Evolutionary conservation across 164 flowering plant species (phyloP).

Genomic region (Tinospora cordifolia): DNA sequence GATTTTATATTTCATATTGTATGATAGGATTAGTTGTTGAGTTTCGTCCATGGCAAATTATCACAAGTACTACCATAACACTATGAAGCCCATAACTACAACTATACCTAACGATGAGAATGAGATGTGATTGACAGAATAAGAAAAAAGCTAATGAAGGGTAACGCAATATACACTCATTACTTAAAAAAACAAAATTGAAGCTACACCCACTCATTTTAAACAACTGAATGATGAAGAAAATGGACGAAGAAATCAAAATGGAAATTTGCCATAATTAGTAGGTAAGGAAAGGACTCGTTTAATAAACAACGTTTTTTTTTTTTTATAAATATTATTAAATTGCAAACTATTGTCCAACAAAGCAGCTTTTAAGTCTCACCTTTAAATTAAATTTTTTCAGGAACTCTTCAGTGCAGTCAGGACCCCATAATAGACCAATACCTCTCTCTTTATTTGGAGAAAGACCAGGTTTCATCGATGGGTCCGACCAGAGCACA

Average conservation of each 20-base stretch:
- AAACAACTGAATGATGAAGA: neutral
- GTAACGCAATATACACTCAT: too few relatives aligned
- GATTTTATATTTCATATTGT: too few relatives aligned
- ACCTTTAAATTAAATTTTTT: conserved; percentile 72
- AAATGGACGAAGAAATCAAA: neutral
- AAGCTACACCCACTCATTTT: neutral
- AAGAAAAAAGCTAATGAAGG: neutral
- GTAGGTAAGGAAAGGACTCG: neutral
- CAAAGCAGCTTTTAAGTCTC: conserved; percentile 1
- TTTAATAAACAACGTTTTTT: neutral
- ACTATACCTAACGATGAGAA: too few relatives aligned
- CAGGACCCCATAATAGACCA: conserved; percentile 96
- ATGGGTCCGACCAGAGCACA: conserved; percentile 96
- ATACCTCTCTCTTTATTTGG: conserved; percentile 92
- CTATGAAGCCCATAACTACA: too few relatives aligned
- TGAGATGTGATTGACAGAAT: neutral
- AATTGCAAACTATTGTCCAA: neutral
- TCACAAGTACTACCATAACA: too few relatives aligned
- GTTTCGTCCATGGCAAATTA: too few relatives aligned
- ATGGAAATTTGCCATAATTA: neutral
- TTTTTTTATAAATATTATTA: neutral
- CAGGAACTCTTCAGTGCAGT: conserved; percentile 85
- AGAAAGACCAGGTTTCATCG: conserved; percentile 79
- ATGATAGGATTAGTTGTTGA: too few relatives aligned
- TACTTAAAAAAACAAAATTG: neutral